Evolutionary conservation across 202 grass and related monocot species (phyloP).

Genomic region (Zoysia matrella): DNA sequence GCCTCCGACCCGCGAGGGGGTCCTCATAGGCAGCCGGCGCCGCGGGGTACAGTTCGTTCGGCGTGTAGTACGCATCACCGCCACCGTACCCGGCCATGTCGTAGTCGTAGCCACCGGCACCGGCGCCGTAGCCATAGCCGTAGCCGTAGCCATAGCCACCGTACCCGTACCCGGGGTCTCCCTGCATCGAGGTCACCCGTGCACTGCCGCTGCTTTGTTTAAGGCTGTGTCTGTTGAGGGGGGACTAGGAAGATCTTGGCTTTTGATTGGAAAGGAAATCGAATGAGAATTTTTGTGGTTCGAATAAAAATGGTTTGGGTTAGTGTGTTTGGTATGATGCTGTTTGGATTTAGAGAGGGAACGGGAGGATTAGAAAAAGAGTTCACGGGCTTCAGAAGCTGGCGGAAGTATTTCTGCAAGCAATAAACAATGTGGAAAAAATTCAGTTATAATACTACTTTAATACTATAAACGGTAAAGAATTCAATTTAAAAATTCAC

Average conservation of each 20-base stretch:
- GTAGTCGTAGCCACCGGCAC: no score
- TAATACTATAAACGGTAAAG: no score
- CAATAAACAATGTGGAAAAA: constrained; percentile 10
- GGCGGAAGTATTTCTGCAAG: constrained; percentile 80
- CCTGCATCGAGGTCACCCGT: no score
- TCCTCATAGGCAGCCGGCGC: constrained; percentile 56
- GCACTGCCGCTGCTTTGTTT: no score
- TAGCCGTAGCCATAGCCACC: no score
- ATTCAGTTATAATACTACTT: neutral
- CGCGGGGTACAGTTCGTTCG: constrained; percentile 33
- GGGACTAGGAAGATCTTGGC: neutral
- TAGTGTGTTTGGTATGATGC: constrained; percentile 10
- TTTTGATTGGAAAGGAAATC: constrained; percentile 19
- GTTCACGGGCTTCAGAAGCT: constrained; percentile 82
- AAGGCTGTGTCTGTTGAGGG: neutral
- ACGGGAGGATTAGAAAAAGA: neutral
- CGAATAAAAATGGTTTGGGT: constrained; percentile 36
- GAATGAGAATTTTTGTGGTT: neutral
- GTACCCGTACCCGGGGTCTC: no score
- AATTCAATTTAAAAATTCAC: no score
- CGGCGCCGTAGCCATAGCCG: no score
- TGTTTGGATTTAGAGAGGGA: constrained; percentile 12
- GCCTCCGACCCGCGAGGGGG: constrained; percentile 47
- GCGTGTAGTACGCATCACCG: constrained; percentile 40
- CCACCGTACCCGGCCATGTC: neutral